Conservation (phyloP, 1,139 yeast species). For the Saccharomycopsis hybrid region DNA sequence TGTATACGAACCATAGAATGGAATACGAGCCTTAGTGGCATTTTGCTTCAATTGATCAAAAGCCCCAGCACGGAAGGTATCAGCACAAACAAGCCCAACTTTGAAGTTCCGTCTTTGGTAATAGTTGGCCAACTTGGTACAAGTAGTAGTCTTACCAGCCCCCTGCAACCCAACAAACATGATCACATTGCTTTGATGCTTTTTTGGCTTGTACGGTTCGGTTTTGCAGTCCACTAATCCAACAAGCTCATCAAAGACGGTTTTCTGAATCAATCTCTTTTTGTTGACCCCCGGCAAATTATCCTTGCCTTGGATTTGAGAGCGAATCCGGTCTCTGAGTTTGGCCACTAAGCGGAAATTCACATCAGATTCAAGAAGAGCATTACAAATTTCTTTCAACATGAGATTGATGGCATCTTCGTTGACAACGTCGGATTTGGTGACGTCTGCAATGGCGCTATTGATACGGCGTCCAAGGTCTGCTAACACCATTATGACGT, state of each 20-base stretch:
- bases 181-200: constrained; percentile 64
- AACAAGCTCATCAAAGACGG: constrained; percentile 89
- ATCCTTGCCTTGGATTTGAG: constrained; percentile 47
- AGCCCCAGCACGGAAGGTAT: constrained; percentile 99
- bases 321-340: constrained; percentile 69
- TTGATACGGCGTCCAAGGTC: constrained; percentile 87
- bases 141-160: constrained; percentile 96
- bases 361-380: constrained; percentile 87
- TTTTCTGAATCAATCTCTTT: constrained; percentile 78
- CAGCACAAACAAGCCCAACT: constrained; percentile 97
- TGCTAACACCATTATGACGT: constrained; percentile 14
- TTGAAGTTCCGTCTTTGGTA: constrained; percentile 91
- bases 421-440: constrained; percentile 55
- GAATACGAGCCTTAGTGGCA: constrained; percentile 91
- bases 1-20: constrained; percentile 90
- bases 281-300: constrained; percentile 49
- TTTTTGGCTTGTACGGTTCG: constrained; percentile 80
- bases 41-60: constrained; percentile 97
- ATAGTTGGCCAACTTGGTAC: constrained; percentile 93
- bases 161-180: constrained; percentile 99
- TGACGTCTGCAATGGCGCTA: constrained; percentile 64
- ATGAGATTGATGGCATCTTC: constrained; percentile 56
- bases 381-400: constrained; percentile 85
- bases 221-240: constrained; percentile 67
- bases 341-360: constrained; percentile 77